phyloP scores from a whole-genome alignment of 768 basidiomycete genomes.

The Gautieria morchelliformis region DNA sequence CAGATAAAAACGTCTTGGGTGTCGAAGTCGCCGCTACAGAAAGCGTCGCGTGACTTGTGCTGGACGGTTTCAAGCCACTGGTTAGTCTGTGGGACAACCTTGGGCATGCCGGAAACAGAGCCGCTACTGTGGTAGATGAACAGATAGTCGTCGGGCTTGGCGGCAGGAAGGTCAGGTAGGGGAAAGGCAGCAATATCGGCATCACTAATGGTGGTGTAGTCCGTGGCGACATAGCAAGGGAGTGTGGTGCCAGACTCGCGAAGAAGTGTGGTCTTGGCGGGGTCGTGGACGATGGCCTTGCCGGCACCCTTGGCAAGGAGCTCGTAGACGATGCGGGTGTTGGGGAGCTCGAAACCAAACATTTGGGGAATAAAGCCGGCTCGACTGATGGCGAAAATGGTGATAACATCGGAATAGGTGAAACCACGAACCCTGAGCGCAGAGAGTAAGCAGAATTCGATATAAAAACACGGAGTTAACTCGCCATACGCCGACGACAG shows the following conservation, averaged over 20 bases:
- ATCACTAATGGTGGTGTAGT: conserved; percentile 29
- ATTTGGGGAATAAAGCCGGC: conserved; percentile 73
- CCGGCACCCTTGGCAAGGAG: conserved; percentile 54
- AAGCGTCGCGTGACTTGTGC: conserved; percentile 48
- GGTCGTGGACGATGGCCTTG: conserved; percentile 54
- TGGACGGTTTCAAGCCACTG: conserved; percentile 55
- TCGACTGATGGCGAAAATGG: conserved; percentile 65
- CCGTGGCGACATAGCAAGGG: conserved; percentile 22
- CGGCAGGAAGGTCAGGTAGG: conserved; percentile 34
- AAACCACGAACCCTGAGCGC: conserved; percentile 57
- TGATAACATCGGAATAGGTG: conserved; percentile 59
- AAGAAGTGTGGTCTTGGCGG: conserved; percentile 8
- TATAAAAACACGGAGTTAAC: conserved; percentile 16
- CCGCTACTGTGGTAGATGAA: conserved; percentile 78
- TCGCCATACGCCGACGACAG: conserved; percentile 68
- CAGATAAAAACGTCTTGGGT: conserved; percentile 60
- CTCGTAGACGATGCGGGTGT: conserved; percentile 60
- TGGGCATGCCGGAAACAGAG: conserved; percentile 76
- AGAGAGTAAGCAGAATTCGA: neutral
- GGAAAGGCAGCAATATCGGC: conserved; percentile 25
- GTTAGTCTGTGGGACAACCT: conserved; percentile 63
- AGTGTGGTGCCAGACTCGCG: neutral
- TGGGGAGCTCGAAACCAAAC: conserved; percentile 70
- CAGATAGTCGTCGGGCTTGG: conserved; percentile 32
- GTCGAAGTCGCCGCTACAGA: conserved; percentile 36